Evolutionary conservation across 176 grass and related monocot species (phyloP), one percentile per base, ranked within the genome.

Genomic region (Zizania latifolia): DNA sequence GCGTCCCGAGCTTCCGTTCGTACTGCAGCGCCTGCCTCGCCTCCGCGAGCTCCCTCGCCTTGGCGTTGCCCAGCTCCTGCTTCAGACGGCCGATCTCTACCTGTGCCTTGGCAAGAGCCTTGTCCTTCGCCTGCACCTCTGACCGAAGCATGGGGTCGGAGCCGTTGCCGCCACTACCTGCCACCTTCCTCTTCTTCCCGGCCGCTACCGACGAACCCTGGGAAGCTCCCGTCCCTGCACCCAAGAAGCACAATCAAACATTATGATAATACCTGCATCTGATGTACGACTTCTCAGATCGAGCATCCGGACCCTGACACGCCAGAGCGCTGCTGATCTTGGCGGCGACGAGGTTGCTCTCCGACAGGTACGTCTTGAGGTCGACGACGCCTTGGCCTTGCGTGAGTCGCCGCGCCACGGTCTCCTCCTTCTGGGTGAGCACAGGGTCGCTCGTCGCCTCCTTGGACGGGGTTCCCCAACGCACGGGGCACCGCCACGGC

Each of bases 341-440:
- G 28, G 83, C 77, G 61, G 83, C 83, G 57, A 84, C 74, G 65
- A 84, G 82, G 66, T 84, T 84, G 58, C 82, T 78, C 74, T 84
- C 82, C 19, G 74, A 78, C 0, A 84, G 66, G 34, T 71, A 84
- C 19, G 65, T 84, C 74, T 55, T 84, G 19, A 84, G 74, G 57
- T 84, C 82, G 10, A 71, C 82, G 41, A 84, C 82, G 65, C 82
- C 57, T 5, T 84, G 74, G 14, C 82, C 82, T 33, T 84, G 74
- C 26, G 75, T 30, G 27, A 78, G 58, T 7, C 28, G 19, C 12
- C 58, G 28, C 74, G 37, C 82, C 58, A 78, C 74, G 57, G 19
- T 57, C 0, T 34, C 82, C 16, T 84, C 82, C 35, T 0, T 38
- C 10, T 44, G 44, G 27, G 82, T 72, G 66, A 84, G 81, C 41